phyloP scores from a whole-genome alignment of 352 stramenopile species.

The Pythium pyrilobum region DNA sequence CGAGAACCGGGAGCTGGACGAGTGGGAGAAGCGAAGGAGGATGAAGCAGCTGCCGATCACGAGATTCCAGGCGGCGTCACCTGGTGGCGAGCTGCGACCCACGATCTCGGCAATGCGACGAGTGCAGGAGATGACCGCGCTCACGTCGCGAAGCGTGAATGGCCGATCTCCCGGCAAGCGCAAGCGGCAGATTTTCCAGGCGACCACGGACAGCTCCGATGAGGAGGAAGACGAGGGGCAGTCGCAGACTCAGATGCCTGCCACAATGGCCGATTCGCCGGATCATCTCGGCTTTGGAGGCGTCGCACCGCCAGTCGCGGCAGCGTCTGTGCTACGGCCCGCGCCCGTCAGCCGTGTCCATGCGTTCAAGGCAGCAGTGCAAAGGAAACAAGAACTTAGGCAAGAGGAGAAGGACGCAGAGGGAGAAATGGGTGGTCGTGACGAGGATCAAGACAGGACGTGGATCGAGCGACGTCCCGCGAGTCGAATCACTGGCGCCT shows the following conservation, averaged over 20 bases:
- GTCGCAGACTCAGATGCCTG: conserved; percentile 5
- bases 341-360: no score
- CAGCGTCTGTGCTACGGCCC: no score
- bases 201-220: neutral
- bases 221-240: conserved; percentile 13
- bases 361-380: no score
- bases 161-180: conserved; percentile 11
- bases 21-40: conserved; percentile 11
- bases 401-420: neutral
- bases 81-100: no score
- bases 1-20: conserved; percentile 19
- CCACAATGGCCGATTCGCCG: conserved; percentile 7
- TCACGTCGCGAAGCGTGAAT: neutral
- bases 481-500: neutral
- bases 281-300: conserved; percentile 15
- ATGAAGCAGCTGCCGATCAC: conserved; percentile 9
- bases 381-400: neutral
- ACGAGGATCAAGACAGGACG: neutral
- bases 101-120: conserved; percentile 15
- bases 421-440: neutral
- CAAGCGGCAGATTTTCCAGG: conserved; percentile 17
- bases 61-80: neutral
- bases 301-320: conserved; percentile 9
- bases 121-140: conserved; percentile 7
- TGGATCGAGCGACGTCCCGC: neutral